phyloP scores from a whole-genome alignment of 257 asterid species.

The Gentiana macrophylla region DNA sequence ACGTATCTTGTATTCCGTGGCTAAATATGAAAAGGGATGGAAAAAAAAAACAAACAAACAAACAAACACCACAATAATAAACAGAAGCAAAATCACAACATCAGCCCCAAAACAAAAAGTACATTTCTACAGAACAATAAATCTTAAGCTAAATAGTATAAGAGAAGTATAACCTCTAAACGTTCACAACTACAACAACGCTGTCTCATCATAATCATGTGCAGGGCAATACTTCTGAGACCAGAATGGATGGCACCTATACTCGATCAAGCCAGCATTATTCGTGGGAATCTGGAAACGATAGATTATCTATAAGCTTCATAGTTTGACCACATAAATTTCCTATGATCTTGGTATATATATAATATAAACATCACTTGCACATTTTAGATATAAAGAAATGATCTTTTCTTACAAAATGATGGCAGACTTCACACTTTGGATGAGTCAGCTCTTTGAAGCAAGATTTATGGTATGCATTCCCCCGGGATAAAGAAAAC shows the following conservation, averaged over 20 bases:
- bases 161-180: constrained; percentile 49
- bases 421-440: constrained; percentile 91
- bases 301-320: not conserved
- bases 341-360: no score
- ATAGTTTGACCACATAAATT: no score
- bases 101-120: no score
- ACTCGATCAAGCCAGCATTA: constrained; percentile 83
- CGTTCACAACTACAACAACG: constrained; percentile 98
- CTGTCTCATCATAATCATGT: constrained; percentile 74
- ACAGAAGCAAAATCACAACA: not conserved
- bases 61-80: no score
- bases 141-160: not conserved
- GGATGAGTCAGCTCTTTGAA: constrained; percentile 95
- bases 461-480: constrained; percentile 79
- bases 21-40: constrained; percentile 18
- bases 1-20: constrained; percentile 56
- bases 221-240: constrained; percentile 87
- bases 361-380: no score
- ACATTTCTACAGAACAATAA: no score
- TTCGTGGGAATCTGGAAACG: constrained; percentile 74
- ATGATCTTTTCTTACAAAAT: constrained; percentile 45
- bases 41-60: no score
- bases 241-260: constrained; percentile 97
- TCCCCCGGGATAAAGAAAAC: constrained; percentile 88
- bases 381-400: not conserved